Evolutionary conservation across 2,329 filamentous ascomycete species (phyloP), one percentile per base, ranked within the genome.

Genomic region (Simplicillium aogashimaense): DNA sequence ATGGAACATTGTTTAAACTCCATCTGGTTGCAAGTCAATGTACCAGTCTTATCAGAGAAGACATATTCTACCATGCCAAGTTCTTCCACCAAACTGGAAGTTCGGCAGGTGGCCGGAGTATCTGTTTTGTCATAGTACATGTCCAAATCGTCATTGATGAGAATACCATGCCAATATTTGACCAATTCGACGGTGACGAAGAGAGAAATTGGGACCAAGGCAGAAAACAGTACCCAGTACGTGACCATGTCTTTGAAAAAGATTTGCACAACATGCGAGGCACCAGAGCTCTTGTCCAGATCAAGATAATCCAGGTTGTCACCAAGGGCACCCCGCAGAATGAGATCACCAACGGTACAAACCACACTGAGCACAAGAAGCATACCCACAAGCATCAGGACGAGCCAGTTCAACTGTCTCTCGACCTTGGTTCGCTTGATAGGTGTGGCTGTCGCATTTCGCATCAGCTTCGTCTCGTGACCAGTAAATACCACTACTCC

Each of bases 371-470:
- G 77, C 20, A 76, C 69, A 42, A 98, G 66, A 16, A 98, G 74
- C 52, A 97, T 88, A 37, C 71, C 79, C 37, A 95, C 83, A 31
- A 98, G 76, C 66, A 94, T 83, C 48, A 98, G 69, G 54, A 98
- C 95, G 46, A 97, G 84, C 53, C 81, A 77, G 61, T 98, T 98
- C 50, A 98, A 83, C 69, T 94, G 85, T 46, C 82, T 79, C 64
- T 98, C 92, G 7, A 98, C 90, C 50, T 89, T 90, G 29, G 92
- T 98, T 42, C 90, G 84, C 69, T 98, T 98, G 66, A 98, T 98
- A 6, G 92, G 94, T 1, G 92, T 84, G 4, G 90, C 90, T 3
- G 90, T 98, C 14, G 92, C 94, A 58, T 98, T 98, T 51, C 92
- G 82, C 92, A 98, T 97, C 47, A 98, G 74, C 64, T 98, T 98